Percentiles rank a stretch among this genome's conserved stretches.
Evolutionary conservation across 2,329 filamentous ascomycete species (phyloP).

Genomic region (Penicillium sp.): DNA sequence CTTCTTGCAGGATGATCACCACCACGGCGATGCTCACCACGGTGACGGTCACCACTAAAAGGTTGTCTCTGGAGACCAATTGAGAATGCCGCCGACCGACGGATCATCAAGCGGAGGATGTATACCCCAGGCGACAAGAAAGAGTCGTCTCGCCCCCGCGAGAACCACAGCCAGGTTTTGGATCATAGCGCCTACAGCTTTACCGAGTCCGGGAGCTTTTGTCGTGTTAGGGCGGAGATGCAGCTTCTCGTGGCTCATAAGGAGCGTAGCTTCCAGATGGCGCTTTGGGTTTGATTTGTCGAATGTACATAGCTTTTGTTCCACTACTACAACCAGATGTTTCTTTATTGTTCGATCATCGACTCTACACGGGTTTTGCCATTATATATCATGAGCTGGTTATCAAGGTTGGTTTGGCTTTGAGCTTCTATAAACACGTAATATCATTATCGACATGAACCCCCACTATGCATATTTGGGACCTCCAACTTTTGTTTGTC

Average conservation of each 20-base stretch:
- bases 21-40: constrained; percentile 47
- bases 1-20: constrained; percentile 71
- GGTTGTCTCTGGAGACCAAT: constrained; percentile 7
- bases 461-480: constrained; percentile 1
- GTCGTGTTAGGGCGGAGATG: constrained; percentile 14
- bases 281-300: constrained; percentile 35
- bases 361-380: background rate
- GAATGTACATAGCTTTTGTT: constrained; percentile 39
- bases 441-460: constrained; percentile 25
- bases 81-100: constrained; percentile 15
- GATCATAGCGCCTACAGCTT: constrained; percentile 9
- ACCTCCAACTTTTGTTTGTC: constrained; percentile 4
- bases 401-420: background rate
- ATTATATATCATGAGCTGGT: background rate
- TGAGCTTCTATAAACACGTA: constrained; percentile 17
- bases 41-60: constrained; percentile 58
- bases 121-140: constrained; percentile 24
- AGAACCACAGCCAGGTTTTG: constrained; percentile 11
- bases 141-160: constrained; percentile 14
- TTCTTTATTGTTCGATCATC: constrained; percentile 15
- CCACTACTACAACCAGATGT: constrained; percentile 22
- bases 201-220: constrained; percentile 10
- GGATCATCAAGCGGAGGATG: constrained; percentile 19
- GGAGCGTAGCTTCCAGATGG: constrained; percentile 22
- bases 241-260: constrained; percentile 2